These are phyloP conservation scores for Cutaneotrichosporon mucoides DNA, from an alignment of 1,284 basidiomycete species.

Conservation along the genomic window DNA sequence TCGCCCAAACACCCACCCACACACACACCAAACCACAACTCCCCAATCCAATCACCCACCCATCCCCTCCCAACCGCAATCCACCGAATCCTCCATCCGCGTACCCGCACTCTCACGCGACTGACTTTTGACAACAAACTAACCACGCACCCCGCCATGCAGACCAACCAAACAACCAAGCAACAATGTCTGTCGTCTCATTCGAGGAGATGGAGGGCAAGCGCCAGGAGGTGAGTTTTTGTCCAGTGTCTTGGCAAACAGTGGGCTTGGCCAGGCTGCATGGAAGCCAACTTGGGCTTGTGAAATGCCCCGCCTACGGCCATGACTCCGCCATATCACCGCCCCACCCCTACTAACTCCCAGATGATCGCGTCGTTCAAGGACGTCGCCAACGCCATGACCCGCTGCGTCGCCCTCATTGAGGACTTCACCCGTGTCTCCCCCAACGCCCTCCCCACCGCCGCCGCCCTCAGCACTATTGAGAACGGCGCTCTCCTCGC, in stretches of 20 bases:
- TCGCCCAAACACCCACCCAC: no score
- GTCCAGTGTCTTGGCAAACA: neutral
- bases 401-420: constrained; percentile 42
- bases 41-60: neutral
- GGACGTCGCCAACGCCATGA: constrained; percentile 47
- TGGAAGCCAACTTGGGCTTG: neutral
- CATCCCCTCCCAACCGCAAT: neutral
- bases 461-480: constrained; percentile 20
- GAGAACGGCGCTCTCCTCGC: constrained; percentile 17
- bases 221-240: constrained; percentile 42
- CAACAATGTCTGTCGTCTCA: constrained; percentile 18
- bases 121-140: neutral
- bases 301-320: no score
- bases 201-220: constrained; percentile 48
- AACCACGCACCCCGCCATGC: neutral
- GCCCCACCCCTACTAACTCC: neutral
- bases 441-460: constrained; percentile 29
- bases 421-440: constrained; percentile 45
- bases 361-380: constrained; percentile 50
- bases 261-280: neutral
- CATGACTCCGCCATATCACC: neutral
- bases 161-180: constrained; percentile 1
- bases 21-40: no score
- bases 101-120: neutral
- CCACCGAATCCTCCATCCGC: neutral